A percentile compares a stretch with the other conserved stretches of the same genome.
phyloP scores from a whole-genome alignment of 202 grass and related monocot genomes.

The Musa balbisiana region DNA sequence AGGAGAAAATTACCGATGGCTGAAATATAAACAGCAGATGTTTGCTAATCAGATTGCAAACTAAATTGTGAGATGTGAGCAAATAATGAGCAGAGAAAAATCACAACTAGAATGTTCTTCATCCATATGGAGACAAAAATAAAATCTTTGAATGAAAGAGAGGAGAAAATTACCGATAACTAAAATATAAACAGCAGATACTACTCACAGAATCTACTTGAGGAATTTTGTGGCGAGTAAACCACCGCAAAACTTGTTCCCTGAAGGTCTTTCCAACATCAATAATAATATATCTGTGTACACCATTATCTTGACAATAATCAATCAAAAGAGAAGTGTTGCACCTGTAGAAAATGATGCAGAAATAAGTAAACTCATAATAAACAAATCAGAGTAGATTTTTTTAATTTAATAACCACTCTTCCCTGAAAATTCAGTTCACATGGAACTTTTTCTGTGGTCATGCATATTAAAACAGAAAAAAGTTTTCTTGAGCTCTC shows the following conservation, averaged over 20 bases:
- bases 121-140: background rate
- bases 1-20: background rate
- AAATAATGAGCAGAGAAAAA: background rate
- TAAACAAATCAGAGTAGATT: constrained; percentile 6
- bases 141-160: background rate
- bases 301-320: constrained; percentile 57
- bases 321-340: constrained; percentile 97
- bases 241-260: constrained; percentile 96
- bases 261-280: constrained; percentile 88
- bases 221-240: constrained; percentile 82
- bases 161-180: background rate
- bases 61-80: background rate
- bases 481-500: no score
- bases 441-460: no score
- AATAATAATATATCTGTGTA: constrained; percentile 68
- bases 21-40: background rate
- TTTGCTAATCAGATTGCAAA: background rate
- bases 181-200: background rate
- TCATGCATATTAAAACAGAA: no score
- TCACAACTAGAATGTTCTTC: background rate
- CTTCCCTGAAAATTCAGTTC: no score
- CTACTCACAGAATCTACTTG: constrained; percentile 82
- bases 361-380: background rate
- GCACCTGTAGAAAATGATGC: constrained; percentile 50
- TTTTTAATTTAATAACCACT: background rate